Percentiles rank a stretch among this genome's conserved stretches.
Evolutionary conservation across 2,329 filamentous ascomycete genomes (phyloP).

Genomic region (Trichoderma citrinoviride): DNA sequence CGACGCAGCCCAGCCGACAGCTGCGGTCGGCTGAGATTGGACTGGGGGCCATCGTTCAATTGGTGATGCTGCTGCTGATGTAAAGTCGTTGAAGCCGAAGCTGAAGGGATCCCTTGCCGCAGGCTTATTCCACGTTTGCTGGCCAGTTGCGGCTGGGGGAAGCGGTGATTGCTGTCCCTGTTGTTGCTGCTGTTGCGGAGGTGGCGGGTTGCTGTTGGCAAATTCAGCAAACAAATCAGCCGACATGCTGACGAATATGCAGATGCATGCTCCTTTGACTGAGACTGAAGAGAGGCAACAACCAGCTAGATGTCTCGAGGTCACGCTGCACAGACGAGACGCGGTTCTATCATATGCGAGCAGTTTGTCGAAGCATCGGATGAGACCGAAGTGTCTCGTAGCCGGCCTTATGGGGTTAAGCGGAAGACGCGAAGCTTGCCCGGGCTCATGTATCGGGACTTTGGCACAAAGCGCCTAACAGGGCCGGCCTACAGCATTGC

Average conservation of each 20-base stretch:
- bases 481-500: neutral
- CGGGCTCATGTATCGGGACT: neutral
- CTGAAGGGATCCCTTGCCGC: constrained; percentile 32
- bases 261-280: constrained; percentile 1
- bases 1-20: constrained; percentile 25
- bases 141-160: neutral
- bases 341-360: neutral
- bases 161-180: neutral
- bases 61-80: constrained; percentile 23
- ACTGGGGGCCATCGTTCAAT: constrained; percentile 35
- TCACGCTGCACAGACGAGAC: neutral
- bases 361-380: neutral
- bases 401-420: neutral
- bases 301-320: neutral
- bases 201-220: constrained; percentile 38
- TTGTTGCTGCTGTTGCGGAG: constrained; percentile 20
- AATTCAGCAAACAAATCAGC: constrained; percentile 64
- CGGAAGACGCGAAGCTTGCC: neutral
- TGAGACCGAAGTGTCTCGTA: neutral
- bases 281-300: neutral
- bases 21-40: constrained; percentile 27
- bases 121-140: constrained; percentile 19
- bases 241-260: constrained; percentile 48
- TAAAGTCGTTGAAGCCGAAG: constrained; percentile 25
- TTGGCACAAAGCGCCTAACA: neutral